phyloP scores from a whole-genome alignment of 2,329 filamentous ascomycete genomes.

The Penicillium hordei region DNA sequence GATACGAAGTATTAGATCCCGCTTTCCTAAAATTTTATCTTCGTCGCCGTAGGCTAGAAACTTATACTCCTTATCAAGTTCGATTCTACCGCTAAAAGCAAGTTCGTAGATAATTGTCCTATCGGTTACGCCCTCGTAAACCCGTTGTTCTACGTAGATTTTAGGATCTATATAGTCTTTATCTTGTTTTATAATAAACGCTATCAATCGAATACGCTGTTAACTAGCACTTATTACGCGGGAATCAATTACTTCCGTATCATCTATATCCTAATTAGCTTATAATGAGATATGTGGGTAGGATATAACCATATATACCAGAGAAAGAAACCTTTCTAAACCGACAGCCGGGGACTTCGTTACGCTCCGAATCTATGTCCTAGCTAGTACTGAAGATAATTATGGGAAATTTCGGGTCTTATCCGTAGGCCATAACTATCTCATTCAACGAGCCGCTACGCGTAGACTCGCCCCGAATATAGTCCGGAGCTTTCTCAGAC shows the following conservation, averaged over 20 bases:
- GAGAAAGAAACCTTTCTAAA: slow-evolving; percentile 19
- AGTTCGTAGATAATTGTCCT: slow-evolving; percentile 18
- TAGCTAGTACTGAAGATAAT: slow-evolving; percentile 19
- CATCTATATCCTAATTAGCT: too few species aligned
- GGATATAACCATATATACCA: slow-evolving; percentile 6
- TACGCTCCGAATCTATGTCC: slow-evolving; percentile 12
- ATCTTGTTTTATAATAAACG: neutral
- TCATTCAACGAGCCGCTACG: slow-evolving; percentile 13
- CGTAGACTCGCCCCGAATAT: slow-evolving; percentile 11
- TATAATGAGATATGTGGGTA: too few species aligned
- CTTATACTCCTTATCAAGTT: slow-evolving; percentile 16
- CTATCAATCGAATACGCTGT: too few species aligned
- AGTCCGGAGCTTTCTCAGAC: neutral
- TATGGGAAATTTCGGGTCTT: slow-evolving; percentile 1
- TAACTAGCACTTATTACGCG: too few species aligned
- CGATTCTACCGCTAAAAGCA: slow-evolving; percentile 10
- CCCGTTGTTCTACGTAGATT: slow-evolving; percentile 19
- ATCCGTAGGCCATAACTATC: slow-evolving; percentile 9
- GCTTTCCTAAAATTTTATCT: slow-evolving; percentile 14
- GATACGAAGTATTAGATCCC: slow-evolving; percentile 15
- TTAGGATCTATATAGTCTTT: slow-evolving; percentile 9
- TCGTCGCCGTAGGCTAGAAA: slow-evolving; percentile 20
- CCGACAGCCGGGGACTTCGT: slow-evolving; percentile 14
- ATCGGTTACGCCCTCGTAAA: slow-evolving; percentile 10
- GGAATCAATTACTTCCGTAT: too few species aligned